A percentile compares a stretch with the other conserved stretches of the same genome.
These are phyloP conservation scores for Nakazawaea pomicola DNA, from an alignment of 805 yeast species.

Conservation along the genomic window DNA sequence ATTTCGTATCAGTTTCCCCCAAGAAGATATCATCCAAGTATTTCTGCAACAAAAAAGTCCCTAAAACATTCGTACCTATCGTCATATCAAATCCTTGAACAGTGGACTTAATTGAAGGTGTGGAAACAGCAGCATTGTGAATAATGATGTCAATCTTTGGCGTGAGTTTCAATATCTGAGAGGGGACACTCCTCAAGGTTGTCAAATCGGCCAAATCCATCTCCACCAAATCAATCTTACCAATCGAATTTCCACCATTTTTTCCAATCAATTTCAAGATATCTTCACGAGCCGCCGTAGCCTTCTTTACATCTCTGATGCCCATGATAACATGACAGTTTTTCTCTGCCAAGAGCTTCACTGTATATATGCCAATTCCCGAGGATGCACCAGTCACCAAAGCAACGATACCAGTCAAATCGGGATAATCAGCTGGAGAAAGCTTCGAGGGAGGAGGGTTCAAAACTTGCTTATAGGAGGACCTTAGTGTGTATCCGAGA, in stretches of 20 bases:
- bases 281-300: conserved; percentile 23
- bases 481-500: not conserved
- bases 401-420: conserved; percentile 26
- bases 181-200: conserved; percentile 33
- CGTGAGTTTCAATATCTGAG: conserved; percentile 21
- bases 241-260: conserved; percentile 16
- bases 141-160: conserved; percentile 30
- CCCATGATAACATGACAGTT: conserved; percentile 32
- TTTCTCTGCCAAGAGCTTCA: conserved; percentile 25
- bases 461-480: not conserved
- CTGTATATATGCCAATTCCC: conserved; percentile 30
- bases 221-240: conserved; percentile 19
- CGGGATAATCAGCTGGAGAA: conserved; percentile 27
- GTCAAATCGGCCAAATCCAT: conserved; percentile 38
- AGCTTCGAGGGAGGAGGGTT: conserved; percentile 19
- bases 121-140: conserved; percentile 43
- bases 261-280: conserved; percentile 19
- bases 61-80: conserved; percentile 42
- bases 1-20: conserved; percentile 18
- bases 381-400: conserved; percentile 29
- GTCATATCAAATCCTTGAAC: conserved; percentile 41
- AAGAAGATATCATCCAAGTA: conserved; percentile 32
- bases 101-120: conserved; percentile 31
- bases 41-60: conserved; percentile 39
- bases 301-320: conserved; percentile 30